These are phyloP conservation scores for Auricularia sp. DNA, from an alignment of 768 basidiomycete genomes.

Conservation along the genomic window DNA sequence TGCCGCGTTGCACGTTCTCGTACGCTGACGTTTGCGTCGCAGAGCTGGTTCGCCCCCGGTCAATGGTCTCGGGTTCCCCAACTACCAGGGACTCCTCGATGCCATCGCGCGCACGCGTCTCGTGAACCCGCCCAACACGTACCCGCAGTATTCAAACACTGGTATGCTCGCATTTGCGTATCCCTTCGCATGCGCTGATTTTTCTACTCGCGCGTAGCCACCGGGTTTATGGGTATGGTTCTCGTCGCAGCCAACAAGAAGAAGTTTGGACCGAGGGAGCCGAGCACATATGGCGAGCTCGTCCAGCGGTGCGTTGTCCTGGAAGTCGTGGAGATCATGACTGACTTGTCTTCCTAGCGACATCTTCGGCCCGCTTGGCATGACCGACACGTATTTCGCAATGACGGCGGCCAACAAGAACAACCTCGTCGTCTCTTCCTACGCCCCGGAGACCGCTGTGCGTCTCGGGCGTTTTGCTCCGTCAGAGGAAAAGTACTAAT, in stretches of 20 bases:
- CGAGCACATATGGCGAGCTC: slow-evolving; percentile 31
- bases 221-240: slow-evolving; percentile 25
- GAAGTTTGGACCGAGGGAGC: slow-evolving; percentile 11
- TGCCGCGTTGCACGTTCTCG: too few relatives aligned
- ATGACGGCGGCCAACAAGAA: slow-evolving; percentile 26
- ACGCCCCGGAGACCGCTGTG: slow-evolving; percentile 3
- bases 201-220: slow-evolving; percentile 7
- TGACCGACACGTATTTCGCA: slow-evolving; percentile 37
- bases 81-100: slow-evolving; percentile 24
- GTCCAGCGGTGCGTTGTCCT: slow-evolving; percentile 20
- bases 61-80: slow-evolving; percentile 25
- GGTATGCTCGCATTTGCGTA: slow-evolving; percentile 7
- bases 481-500: background rate
- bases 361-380: slow-evolving; percentile 36
- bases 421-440: slow-evolving; percentile 27
- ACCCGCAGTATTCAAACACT: slow-evolving; percentile 34
- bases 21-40: too few relatives aligned
- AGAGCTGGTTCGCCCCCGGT: slow-evolving; percentile 18
- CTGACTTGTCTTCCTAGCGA: slow-evolving; percentile 16
- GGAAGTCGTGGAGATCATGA: too few relatives aligned
- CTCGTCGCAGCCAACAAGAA: slow-evolving; percentile 25
- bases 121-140: slow-evolving; percentile 34
- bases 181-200: too few relatives aligned
- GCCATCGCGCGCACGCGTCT: slow-evolving; percentile 30
- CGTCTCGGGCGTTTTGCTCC: background rate